Conservation (phyloP, 2,329 filamentous ascomycete genomes). For the Aureobasidium subglaciale region DNA sequence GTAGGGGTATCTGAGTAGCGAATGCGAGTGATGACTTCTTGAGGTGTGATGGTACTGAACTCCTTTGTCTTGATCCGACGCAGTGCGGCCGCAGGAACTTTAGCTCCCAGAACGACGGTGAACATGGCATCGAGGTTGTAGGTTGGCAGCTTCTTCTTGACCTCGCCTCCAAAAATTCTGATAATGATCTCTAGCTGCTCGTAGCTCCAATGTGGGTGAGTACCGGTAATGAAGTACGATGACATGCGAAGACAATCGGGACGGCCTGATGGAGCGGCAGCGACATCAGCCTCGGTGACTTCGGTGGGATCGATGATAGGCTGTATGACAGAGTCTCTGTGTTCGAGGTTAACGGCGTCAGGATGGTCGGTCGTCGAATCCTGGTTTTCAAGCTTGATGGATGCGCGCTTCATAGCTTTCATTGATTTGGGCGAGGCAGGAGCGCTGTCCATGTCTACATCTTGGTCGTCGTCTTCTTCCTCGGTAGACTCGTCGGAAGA, state of each 20-base stretch:
- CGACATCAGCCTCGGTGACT: neutral
- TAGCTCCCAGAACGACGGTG: conserved; percentile 16
- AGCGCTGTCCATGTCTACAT: neutral
- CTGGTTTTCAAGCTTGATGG: neutral
- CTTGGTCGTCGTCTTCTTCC: neutral
- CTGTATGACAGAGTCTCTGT: too few species aligned
- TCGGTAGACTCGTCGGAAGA: too few species aligned
- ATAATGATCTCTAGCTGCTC: conserved; percentile 13
- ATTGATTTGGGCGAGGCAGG: neutral
- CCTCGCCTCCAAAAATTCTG: conserved; percentile 14
- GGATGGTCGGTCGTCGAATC: neutral
- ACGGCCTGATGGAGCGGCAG: conserved; percentile 8
- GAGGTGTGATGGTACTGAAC: neutral
- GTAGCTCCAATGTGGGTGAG: conserved; percentile 15
- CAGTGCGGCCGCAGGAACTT: neutral
- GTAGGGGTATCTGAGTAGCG: neutral
- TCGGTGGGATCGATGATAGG: neutral
- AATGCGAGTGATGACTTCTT: neutral
- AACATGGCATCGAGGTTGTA: neutral
- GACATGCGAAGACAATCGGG: neutral
- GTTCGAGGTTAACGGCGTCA: neutral
- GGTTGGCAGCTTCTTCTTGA: neutral
- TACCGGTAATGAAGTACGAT: conserved; percentile 16
- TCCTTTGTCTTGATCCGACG: neutral
- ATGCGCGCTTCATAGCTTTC: neutral